A percentile compares a stretch with the other conserved stretches of the same genome.
These are phyloP conservation scores for Kregervanrija fluxuum DNA, from an alignment of 805 yeast species.

Conservation along the genomic window DNA sequence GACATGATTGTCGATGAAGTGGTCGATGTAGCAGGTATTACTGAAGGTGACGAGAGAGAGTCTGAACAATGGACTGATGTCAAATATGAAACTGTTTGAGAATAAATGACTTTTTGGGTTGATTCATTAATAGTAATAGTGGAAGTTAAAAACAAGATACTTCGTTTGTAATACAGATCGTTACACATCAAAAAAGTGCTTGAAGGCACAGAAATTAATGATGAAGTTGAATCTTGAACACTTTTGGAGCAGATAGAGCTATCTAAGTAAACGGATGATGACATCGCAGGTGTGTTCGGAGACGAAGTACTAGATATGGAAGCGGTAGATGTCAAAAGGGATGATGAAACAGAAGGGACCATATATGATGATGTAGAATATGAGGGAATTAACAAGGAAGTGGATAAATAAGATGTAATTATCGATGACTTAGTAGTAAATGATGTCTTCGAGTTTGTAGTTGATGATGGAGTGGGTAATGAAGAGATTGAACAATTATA, in stretches of 20 bases:
- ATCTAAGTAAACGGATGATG: neutral
- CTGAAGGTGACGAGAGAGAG: conserved; percentile 2
- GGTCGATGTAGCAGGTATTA: conserved; percentile 1
- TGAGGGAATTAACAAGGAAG: no score
- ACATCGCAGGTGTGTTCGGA: neutral
- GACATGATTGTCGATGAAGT: conserved; percentile 2
- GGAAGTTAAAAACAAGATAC: conserved; percentile 1
- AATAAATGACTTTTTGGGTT: neutral
- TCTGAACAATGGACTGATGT: conserved; percentile 3
- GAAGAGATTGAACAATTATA: conserved; percentile 4
- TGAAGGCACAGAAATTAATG: conserved; percentile 6
- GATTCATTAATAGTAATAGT: neutral
- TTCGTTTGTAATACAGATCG: conserved; percentile 5
- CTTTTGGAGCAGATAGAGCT: conserved; percentile 1
- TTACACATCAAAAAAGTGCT: conserved; percentile 4
- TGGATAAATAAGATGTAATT: neutral
- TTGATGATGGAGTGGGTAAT: conserved; percentile 1
- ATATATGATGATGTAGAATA: neutral
- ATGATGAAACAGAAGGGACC: conserved; percentile 1
- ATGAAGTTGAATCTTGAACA: conserved; percentile 1
- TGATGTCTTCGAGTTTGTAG: neutral
- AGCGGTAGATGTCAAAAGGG: conserved; percentile 1
- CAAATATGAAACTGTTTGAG: neutral
- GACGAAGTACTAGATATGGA: neutral
- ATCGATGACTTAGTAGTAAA: neutral